Evolutionary conservation across 1,284 basidiomycete genomes (phyloP), one percentile per base, ranked within the genome.

Genomic region (Thecaphora thlaspeos): DNA sequence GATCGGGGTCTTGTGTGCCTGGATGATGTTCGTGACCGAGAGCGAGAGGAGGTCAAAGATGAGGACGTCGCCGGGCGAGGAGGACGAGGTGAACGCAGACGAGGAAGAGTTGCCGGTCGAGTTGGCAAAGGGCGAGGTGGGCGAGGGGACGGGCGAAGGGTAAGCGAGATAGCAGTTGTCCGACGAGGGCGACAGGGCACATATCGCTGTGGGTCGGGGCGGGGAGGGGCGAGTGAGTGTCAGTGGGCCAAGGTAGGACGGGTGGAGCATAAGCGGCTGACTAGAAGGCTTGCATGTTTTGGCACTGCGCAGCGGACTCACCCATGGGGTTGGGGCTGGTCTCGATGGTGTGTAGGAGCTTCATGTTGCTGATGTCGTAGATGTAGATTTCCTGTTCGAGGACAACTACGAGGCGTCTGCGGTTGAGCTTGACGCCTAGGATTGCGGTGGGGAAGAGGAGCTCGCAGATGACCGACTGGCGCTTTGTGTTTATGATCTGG

Each of bases 281-380:
- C n/a, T n/a, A n/a, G n/a, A n/a, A n/a, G n/a, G n/a, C n/a, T n/a
- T n/a, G n/a, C n/a, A n/a, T n/a, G n/a, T n/a, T n/a, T n/a, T n/a
- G n/a, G n/a, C n/a, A n/a, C n/a, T n/a, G n/a, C n/a, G n/a, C n/a
- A n/a, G n/a, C n/a, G n/a, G n/a, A n/a, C 61, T 58, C 48, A 91
- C 91, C 92, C 77, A 94, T 88, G 2, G 93, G 91, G 78, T 98
- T 98, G 0, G 90, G 86, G 15, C 89, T 88, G 0, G 94, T 98
- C 82, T 98, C 95, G 52, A 98, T 94, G 43, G 96, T 95, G 78
- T 97, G 94, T 40, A 96, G 80, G 28, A 98, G 83, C 70, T 93
- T 89, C 94, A 98, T 97, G 70, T 96, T 99, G 56, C 88, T 90
- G 71, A 98, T 97, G 77, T 98, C 94, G 77, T 98, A 98, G 52